A percentile compares a stretch with the other conserved stretches of the same genome.
Conservation (phyloP, 208 protist genomes). For the Phytomonas francai region DNA sequence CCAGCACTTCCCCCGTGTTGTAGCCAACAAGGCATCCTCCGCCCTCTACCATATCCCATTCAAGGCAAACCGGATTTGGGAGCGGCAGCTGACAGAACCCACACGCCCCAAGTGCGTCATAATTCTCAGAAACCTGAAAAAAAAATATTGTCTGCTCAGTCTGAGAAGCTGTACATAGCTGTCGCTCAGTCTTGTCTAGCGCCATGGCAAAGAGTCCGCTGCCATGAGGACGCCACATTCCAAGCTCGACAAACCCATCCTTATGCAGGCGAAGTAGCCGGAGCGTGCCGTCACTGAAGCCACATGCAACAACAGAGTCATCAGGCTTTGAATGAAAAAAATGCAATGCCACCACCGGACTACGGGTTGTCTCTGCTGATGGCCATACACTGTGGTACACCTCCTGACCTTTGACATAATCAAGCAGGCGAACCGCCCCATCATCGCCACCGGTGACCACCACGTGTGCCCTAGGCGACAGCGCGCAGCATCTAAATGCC, state of each 20-base stretch:
- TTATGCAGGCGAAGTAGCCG: slow-evolving; percentile 39
- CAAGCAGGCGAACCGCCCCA: slow-evolving; percentile 85
- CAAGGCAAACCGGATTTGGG: slow-evolving; percentile 33
- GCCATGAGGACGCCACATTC: slow-evolving; percentile 67
- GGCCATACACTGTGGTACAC: slow-evolving; percentile 23
- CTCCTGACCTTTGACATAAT: slow-evolving; percentile 75
- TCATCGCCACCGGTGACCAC: slow-evolving; percentile 88
- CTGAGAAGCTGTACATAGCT: slow-evolving; percentile 74
- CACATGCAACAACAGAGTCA: slow-evolving; percentile 37
- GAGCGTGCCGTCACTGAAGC: slow-evolving; percentile 85
- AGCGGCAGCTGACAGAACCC: slow-evolving; percentile 76
- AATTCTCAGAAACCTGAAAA: slow-evolving; percentile 44
- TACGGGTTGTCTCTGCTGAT: background rate
- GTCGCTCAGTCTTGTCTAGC: slow-evolving; percentile 40
- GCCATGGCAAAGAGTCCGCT: slow-evolving; percentile 47
- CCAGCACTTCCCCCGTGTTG: slow-evolving; percentile 57
- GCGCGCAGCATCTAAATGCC: slow-evolving; percentile 60
- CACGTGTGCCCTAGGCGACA: slow-evolving; percentile 73
- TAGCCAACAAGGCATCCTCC: slow-evolving; percentile 65
- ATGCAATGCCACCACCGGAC: background rate
- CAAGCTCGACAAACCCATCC: slow-evolving; percentile 15
- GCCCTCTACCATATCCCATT: slow-evolving; percentile 46
- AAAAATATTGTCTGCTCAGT: slow-evolving; percentile 90
- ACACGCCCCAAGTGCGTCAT: slow-evolving; percentile 35
- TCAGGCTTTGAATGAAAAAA: background rate